Conservation (phyloP, 1,139 yeast genomes). For the Taphrina populina region DNA sequence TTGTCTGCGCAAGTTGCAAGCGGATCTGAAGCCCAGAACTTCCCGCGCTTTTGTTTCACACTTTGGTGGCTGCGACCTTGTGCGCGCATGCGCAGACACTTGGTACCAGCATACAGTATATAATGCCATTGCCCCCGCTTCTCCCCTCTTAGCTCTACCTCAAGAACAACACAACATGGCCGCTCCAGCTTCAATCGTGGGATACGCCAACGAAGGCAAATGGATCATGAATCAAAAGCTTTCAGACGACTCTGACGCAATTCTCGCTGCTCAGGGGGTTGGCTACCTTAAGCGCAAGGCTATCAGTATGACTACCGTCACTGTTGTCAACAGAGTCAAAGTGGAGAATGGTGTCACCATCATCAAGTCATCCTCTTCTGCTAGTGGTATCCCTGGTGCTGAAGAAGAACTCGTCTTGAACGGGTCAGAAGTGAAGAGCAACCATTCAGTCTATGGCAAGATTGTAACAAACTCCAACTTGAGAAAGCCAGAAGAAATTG, state of each 20-base stretch:
- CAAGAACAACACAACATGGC: constrained; percentile 9
- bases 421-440: constrained; percentile 6
- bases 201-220: constrained; percentile 24
- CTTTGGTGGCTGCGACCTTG: no score
- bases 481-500: constrained; percentile 19
- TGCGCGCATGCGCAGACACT: no score
- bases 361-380: constrained; percentile 20
- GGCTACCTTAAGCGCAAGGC: constrained; percentile 34
- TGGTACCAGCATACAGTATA: no score
- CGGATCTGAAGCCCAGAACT: no score
- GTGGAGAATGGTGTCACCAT: constrained; percentile 19
- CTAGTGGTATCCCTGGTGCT: constrained; percentile 27
- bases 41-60: no score
- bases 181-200: constrained; percentile 21
- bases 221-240: constrained; percentile 31
- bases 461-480: constrained; percentile 1
- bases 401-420: constrained; percentile 19
- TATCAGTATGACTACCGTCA: constrained; percentile 28
- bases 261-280: constrained; percentile 32
- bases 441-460: constrained; percentile 28
- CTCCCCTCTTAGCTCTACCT: not conserved
- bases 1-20: no score
- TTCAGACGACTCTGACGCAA: constrained; percentile 21
- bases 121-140: not conserved
- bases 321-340: constrained; percentile 21